phyloP scores from a whole-genome alignment of 2,329 filamentous ascomycete genomes.

The Bipolaris victoriae region DNA sequence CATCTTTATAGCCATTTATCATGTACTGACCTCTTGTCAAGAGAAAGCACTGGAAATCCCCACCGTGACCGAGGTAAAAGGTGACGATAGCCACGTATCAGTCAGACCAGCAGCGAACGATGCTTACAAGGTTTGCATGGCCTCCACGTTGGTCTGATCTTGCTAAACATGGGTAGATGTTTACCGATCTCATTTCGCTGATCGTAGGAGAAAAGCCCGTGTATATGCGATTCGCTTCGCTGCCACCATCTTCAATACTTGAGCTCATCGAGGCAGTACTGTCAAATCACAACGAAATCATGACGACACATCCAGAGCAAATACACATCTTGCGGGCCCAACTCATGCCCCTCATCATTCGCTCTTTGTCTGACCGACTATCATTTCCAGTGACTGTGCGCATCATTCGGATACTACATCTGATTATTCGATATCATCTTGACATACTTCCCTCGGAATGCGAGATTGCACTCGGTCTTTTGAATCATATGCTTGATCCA shows the following conservation, averaged over 20 bases:
- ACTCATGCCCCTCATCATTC: slow-evolving; percentile 83
- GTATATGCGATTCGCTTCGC: slow-evolving; percentile 77
- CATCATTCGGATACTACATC: slow-evolving; percentile 80
- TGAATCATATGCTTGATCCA: slow-evolving; percentile 87
- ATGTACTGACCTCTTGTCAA: slow-evolving; percentile 23
- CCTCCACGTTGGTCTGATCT: background rate
- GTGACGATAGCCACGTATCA: slow-evolving; percentile 67
- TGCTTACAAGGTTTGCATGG: slow-evolving; percentile 70
- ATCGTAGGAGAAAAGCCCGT: slow-evolving; percentile 83
- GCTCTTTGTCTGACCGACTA: slow-evolving; percentile 75
- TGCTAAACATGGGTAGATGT: slow-evolving; percentile 61
- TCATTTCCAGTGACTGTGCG: slow-evolving; percentile 84
- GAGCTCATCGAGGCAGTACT: slow-evolving; percentile 92
- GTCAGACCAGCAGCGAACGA: slow-evolving; percentile 81
- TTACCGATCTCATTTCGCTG: slow-evolving; percentile 87
- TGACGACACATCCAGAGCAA: slow-evolving; percentile 79
- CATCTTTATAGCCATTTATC: background rate
- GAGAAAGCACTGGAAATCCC: slow-evolving; percentile 58
- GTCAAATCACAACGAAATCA: slow-evolving; percentile 81
- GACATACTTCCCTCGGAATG: slow-evolving; percentile 77
- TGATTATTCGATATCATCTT: slow-evolving; percentile 79
- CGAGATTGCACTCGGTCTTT: slow-evolving; percentile 77
- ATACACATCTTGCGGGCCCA: slow-evolving; percentile 75
- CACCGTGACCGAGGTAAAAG: slow-evolving; percentile 69
- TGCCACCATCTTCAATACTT: slow-evolving; percentile 83